These are phyloP conservation scores for Sarocladium strictum DNA, from an alignment of 2,329 filamentous ascomycete species.

Conservation along the genomic window DNA sequence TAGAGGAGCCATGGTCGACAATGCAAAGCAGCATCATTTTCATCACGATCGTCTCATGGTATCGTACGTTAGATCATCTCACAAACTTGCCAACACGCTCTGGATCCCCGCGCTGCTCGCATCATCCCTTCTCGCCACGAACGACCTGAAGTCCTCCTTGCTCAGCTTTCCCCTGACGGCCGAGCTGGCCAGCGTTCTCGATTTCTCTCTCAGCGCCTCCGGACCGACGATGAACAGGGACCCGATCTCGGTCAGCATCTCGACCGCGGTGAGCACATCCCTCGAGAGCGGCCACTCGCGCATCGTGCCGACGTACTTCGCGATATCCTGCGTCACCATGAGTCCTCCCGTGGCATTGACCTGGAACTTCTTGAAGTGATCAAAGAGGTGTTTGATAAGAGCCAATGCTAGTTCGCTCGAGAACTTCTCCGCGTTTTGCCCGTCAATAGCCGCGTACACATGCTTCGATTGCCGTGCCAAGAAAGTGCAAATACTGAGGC, in stretches of 20 bases:
- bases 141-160: conserved; percentile 72
- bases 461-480: conserved; percentile 60
- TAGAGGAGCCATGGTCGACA: no score
- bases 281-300: conserved; percentile 73
- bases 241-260: conserved; percentile 87
- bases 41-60: conserved; percentile 14
- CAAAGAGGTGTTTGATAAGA: conserved; percentile 72
- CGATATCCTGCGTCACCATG: conserved; percentile 94
- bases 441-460: conserved; percentile 66
- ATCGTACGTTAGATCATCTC: conserved; percentile 16
- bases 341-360: conserved; percentile 90
- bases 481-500: conserved; percentile 75
- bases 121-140: conserved; percentile 82
- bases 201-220: conserved; percentile 67
- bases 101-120: conserved; percentile 75
- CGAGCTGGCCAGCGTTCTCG: conserved; percentile 48
- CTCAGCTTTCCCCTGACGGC: conserved; percentile 47
- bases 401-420: conserved; percentile 77
- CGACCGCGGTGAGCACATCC: conserved; percentile 63
- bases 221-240: conserved; percentile 92
- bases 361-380: conserved; percentile 90
- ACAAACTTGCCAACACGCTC: conserved; percentile 66
- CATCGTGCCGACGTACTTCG: conserved; percentile 82
- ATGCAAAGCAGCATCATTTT: not conserved
- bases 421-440: conserved; percentile 76